Percentiles rank a stretch among this genome's conserved stretches.
phyloP scores from a whole-genome alignment of 257 asterid species.

The Solanum pennellii region DNA sequence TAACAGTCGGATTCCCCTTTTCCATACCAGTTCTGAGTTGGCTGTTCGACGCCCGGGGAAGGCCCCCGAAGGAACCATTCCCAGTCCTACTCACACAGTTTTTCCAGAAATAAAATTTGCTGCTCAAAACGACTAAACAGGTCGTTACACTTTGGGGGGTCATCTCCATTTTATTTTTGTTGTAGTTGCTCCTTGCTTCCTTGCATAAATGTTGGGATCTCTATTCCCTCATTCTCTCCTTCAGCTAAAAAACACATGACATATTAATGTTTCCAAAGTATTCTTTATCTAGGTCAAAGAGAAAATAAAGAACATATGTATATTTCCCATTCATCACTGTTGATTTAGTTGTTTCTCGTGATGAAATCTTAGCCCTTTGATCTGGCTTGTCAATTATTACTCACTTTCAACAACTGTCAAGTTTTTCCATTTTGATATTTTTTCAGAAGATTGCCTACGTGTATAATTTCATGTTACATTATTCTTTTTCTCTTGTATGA shows the following conservation, averaged over 20 bases:
- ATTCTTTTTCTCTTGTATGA: neutral
- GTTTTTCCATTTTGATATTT: no score
- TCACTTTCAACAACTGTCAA: no score
- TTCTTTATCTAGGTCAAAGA: neutral
- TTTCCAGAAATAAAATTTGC: no score
- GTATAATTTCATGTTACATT: neutral
- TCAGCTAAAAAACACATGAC: neutral
- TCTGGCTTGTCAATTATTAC: neutral
- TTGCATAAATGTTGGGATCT: neutral
- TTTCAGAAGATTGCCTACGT: neutral
- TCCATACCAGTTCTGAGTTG: neutral
- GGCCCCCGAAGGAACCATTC: neutral
- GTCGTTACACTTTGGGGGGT: no score
- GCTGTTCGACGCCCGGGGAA: neutral
- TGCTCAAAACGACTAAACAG: no score
- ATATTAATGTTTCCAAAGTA: neutral
- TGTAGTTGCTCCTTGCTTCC: no score
- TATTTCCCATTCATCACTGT: neutral
- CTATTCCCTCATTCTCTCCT: no score
- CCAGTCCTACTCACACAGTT: no score
- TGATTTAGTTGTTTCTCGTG: no score
- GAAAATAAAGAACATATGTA: neutral
- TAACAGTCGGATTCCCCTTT: slow-evolving; percentile 40
- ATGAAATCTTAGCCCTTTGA: neutral
- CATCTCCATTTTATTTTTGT: no score